Percentiles rank a stretch among this genome's conserved stretches.
These are phyloP conservation scores for Nannizziopsis barbatae DNA, from an alignment of 2,329 filamentous ascomycete species.

Conservation along the genomic window DNA sequence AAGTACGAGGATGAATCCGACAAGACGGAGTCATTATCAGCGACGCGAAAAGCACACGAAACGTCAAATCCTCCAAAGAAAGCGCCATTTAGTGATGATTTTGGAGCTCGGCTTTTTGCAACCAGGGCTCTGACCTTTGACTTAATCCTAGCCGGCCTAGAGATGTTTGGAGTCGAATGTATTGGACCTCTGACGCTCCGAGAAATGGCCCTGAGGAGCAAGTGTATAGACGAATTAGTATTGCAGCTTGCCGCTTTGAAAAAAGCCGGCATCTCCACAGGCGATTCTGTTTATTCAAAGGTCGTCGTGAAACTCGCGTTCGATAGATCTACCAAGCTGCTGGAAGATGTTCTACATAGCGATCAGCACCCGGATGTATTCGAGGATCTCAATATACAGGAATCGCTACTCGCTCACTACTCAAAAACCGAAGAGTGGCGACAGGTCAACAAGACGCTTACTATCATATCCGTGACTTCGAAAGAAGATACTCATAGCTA, in stretches of 20 bases:
- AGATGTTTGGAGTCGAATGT: constrained; percentile 56
- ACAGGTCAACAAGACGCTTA: constrained; percentile 46
- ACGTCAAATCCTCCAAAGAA: constrained; percentile 10
- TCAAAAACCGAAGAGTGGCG: constrained; percentile 41
- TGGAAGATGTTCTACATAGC: constrained; percentile 43
- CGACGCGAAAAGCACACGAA: background rate
- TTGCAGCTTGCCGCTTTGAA: constrained; percentile 51
- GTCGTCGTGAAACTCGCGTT: constrained; percentile 54
- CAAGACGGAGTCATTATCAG: background rate
- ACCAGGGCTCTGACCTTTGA: constrained; percentile 62
- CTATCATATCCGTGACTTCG: constrained; percentile 38
- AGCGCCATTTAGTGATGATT: constrained; percentile 48
- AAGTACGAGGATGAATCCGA: background rate
- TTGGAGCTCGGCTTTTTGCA: constrained; percentile 74
- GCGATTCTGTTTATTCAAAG: constrained; percentile 52
- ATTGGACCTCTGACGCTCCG: constrained; percentile 69
- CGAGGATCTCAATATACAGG: constrained; percentile 46
- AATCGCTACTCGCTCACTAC: constrained; percentile 43
- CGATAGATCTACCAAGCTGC: constrained; percentile 43
- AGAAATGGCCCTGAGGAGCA: constrained; percentile 59
- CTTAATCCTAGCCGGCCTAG: constrained; percentile 57
- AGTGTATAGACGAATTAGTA: constrained; percentile 45
- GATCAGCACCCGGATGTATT: constrained; percentile 56
- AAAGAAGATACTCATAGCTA: constrained; percentile 24
- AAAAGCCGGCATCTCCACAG: constrained; percentile 51